Conservation (phyloP, 768 basidiomycete genomes). For the Termitomyces titanicus region DNA sequence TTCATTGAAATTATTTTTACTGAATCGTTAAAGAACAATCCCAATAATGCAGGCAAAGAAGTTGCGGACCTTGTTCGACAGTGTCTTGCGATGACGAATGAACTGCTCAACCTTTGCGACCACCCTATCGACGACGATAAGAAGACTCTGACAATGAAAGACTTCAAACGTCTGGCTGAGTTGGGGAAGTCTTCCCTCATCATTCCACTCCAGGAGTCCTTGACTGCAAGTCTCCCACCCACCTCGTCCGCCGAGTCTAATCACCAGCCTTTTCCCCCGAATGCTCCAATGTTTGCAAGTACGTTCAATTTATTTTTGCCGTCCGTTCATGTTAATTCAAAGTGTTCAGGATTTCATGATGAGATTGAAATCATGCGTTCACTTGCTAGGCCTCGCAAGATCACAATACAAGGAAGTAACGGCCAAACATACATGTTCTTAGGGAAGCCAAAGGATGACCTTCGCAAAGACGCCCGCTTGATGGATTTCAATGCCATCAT, state of each 20-base stretch:
- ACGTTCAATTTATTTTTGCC: constrained; percentile 13
- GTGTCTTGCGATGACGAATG: constrained; percentile 60
- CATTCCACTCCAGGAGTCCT: constrained; percentile 88
- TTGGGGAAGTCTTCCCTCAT: constrained; percentile 69
- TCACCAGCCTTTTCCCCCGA: constrained; percentile 78
- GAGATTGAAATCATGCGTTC: constrained; percentile 91
- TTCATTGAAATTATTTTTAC: not conserved
- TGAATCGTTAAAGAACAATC: constrained; percentile 35
- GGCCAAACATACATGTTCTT: constrained; percentile 87
- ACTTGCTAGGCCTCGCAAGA: constrained; percentile 86
- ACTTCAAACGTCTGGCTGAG: constrained; percentile 51
- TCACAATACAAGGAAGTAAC: constrained; percentile 79
- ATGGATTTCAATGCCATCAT: constrained; percentile 99
- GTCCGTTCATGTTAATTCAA: not conserved
- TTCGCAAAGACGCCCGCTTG: constrained; percentile 92
- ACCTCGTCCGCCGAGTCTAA: constrained; percentile 53
- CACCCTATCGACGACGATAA: constrained; percentile 38
- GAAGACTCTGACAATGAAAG: constrained; percentile 43
- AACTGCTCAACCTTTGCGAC: constrained; percentile 68
- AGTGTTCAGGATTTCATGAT: constrained; percentile 63
- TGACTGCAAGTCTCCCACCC: constrained; percentile 86
- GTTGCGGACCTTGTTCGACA: constrained; percentile 50
- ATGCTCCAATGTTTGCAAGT: constrained; percentile 78
- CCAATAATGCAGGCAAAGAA: constrained; percentile 34
- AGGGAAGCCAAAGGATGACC: constrained; percentile 95